Conservation (phyloP, 169 alveolate genomes). For the Amoebophrya sp. region DNA sequence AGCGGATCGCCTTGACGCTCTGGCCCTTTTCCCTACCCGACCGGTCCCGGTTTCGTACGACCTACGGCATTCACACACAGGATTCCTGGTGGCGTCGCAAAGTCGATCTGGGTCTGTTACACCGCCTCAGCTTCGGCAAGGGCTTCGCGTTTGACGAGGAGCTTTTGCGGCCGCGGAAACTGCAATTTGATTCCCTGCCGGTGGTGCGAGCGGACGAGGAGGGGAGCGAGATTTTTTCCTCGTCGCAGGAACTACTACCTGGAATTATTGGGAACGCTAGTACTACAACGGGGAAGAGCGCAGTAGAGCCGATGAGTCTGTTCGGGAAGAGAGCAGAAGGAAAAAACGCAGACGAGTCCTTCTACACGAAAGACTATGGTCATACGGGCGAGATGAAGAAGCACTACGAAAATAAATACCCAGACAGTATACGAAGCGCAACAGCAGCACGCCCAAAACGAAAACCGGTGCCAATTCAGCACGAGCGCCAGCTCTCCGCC, state of each 20-base stretch:
- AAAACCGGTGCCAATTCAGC: no score
- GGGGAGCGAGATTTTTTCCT: neutral
- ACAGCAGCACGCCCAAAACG: no score
- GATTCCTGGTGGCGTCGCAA: neutral
- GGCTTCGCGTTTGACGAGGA: neutral
- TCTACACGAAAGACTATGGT: no score
- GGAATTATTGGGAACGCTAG: no score
- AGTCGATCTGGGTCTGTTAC: neutral
- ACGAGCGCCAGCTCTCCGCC: neutral
- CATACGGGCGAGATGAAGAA: neutral
- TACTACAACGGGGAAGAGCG: no score
- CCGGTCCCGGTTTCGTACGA: neutral
- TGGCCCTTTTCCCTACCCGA: slow-evolving; percentile 14
- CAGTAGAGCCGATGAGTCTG: no score
- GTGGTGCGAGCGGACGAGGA: neutral
- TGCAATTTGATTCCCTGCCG: neutral
- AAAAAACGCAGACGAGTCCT: neutral
- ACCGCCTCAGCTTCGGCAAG: neutral
- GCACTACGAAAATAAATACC: neutral
- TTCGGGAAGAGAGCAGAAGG: no score
- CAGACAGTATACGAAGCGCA: no score
- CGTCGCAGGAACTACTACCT: no score
- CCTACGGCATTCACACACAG: neutral
- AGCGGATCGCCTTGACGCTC: neutral
- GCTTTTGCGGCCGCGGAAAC: neutral